Evolutionary conservation across 306 rosid genomes (phyloP), one percentile per base, ranked within the genome.

Genomic region (Gastrolobium bilobum): DNA sequence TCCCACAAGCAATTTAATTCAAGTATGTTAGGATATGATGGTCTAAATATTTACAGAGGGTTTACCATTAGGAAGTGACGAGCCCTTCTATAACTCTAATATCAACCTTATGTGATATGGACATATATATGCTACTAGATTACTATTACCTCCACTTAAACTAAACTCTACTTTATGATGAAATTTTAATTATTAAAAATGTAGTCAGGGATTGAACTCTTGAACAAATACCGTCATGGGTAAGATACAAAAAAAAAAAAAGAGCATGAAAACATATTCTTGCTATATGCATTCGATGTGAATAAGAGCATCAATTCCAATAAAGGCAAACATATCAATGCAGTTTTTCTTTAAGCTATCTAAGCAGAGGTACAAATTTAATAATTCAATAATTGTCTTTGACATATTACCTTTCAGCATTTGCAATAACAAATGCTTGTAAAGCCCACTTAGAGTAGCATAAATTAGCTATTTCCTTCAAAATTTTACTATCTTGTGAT

Each of bases 371-470:
- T 29, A 35, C 39, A 38, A 58, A 30, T 68, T 3, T 56, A 50
- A 10, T 39, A 60, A 62, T 10, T 60, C 11, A 53, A 51, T 13
- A 33, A 80, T 39, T 3, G 15, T 57, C 35, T 10, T 10, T 56
- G 35, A 71, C 4, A 42, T 5, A 15, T 31, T 87, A 91, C 99
- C 97, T 95, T 87, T 95, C 94, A 56, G 98, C 98, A 87, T 93
- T 95, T 81, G 96, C 91, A 60, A 84, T 76, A 46, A 95, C 87
- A 51, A 93, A 88, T 62, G 97, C 98, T 87, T 95, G 93, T 82
- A 95, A 74, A 79, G 98, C 96, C 99, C 98, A 95, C 86, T 90
- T 95, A 7, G 99, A 82, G 82, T 95, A 95, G 89, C 97, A 89
- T 1, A 91, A 4, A 53, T 89, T 85, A 59, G 98, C 89, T 72